A percentile compares a stretch with the other conserved stretches of the same genome.
Conservation (phyloP, 2,329 filamentous ascomycete genomes). For the Fusarium hostae region DNA sequence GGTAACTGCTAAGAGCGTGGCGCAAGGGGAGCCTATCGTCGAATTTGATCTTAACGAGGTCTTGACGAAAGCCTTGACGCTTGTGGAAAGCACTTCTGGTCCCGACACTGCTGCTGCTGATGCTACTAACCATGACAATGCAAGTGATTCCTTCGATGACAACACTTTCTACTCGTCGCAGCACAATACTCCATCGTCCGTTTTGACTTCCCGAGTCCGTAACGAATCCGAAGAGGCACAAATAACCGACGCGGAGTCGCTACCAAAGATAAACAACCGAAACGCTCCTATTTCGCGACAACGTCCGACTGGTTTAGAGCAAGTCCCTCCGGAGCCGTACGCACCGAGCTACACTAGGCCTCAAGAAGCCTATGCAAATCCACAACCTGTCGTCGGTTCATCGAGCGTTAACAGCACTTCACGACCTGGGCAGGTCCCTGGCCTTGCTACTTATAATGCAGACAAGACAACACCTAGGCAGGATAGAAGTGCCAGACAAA, state of each 20-base stretch:
- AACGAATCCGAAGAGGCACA: slow-evolving; percentile 53
- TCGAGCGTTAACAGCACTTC: slow-evolving; percentile 25
- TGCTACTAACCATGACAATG: slow-evolving; percentile 67
- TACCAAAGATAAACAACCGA: slow-evolving; percentile 22
- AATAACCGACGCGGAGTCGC: slow-evolving; percentile 28
- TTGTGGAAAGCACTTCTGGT: slow-evolving; percentile 76
- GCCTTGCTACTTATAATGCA: slow-evolving; percentile 47
- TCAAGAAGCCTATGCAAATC: slow-evolving; percentile 18
- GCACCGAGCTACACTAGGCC: slow-evolving; percentile 10
- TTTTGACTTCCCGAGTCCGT: slow-evolving; percentile 60
- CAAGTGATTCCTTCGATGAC: slow-evolving; percentile 88
- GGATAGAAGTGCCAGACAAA: slow-evolving; percentile 54
- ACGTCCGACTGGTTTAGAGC: slow-evolving; percentile 12
- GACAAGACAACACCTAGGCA: slow-evolving; percentile 29
- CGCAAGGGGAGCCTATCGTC: slow-evolving; percentile 64
- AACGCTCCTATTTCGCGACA: slow-evolving; percentile 15
- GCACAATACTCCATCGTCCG: slow-evolving; percentile 78
- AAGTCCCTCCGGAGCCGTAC: slow-evolving; percentile 9
- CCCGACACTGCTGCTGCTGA: slow-evolving; percentile 67
- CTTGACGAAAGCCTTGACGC: slow-evolving; percentile 73
- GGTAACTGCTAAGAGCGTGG: slow-evolving; percentile 52
- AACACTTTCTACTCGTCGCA: slow-evolving; percentile 97
- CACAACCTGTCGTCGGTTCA: slow-evolving; percentile 4
- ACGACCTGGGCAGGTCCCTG: slow-evolving; percentile 44
- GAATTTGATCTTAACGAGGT: slow-evolving; percentile 80